Conservation (phyloP, 192 early-diverging fungal species). For the Backusella tarrabulga region DNA sequence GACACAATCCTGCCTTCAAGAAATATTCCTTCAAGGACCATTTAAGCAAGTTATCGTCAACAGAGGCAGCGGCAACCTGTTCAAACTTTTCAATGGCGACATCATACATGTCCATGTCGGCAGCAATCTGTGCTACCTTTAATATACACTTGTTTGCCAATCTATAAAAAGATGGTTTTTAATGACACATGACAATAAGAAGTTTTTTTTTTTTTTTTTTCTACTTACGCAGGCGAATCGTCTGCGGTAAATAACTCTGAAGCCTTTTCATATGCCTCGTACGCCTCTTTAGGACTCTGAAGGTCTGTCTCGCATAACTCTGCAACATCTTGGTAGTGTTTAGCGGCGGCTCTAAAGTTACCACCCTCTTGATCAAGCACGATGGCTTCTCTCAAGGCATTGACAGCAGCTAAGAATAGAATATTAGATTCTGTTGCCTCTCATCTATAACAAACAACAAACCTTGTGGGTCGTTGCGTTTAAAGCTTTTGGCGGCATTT, state of each 20-base stretch:
- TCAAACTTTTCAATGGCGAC: constrained; percentile 92
- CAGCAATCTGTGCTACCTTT: constrained; percentile 91
- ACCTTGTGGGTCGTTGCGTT: constrained; percentile 80
- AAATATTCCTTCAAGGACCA: constrained; percentile 98
- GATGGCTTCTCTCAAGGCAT: constrained; percentile 75
- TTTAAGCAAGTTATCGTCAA: constrained; percentile 91
- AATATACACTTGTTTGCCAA: constrained; percentile 88
- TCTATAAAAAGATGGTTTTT: constrained; percentile 36
- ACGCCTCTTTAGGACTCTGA: constrained; percentile 84
- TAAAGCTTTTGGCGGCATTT: constrained; percentile 88
- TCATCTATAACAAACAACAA: not conserved
- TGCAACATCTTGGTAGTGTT: constrained; percentile 92
- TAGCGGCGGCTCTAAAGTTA: constrained; percentile 86
- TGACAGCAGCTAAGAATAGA: constrained; percentile 52
- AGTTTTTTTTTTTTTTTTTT: no score
- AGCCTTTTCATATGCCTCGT: constrained; percentile 86
- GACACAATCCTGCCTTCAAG: constrained; percentile 93
- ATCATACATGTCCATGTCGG: constrained; percentile 84
- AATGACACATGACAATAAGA: not conserved
- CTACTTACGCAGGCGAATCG: constrained; percentile 81
- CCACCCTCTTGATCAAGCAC: constrained; percentile 80
- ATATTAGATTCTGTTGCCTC: not conserved
- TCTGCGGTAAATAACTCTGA: constrained; percentile 94
- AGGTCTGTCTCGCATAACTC: constrained; percentile 55
- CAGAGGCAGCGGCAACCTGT: constrained; percentile 71